Percentiles rank a stretch among this genome's conserved stretches.
Conservation (phyloP, 768 basidiomycete genomes). For the Suillus weaverae region DNA sequence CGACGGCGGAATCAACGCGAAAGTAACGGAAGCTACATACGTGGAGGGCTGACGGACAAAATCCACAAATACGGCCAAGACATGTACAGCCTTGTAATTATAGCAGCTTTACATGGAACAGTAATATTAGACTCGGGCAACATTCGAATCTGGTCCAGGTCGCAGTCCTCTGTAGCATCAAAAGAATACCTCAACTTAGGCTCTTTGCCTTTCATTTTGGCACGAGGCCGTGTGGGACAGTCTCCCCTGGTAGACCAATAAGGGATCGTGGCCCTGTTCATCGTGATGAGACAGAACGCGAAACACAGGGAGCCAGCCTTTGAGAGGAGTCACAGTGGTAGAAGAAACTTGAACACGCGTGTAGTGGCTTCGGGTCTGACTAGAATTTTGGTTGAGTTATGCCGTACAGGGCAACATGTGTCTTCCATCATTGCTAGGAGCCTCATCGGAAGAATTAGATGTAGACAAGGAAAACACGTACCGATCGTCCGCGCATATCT, state of each 20-base stretch:
- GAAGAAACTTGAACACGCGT: conserved; percentile 74
- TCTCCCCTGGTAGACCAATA: neutral
- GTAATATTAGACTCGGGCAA: neutral
- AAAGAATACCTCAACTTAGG: neutral
- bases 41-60: neutral
- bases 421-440: neutral
- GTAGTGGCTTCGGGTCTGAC: conserved; percentile 64
- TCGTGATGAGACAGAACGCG: neutral
- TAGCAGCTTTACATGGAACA: neutral
- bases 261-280: neutral
- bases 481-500: neutral
- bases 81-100: neutral
- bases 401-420: neutral
- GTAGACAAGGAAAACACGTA: neutral
- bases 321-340: conserved; percentile 48
- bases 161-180: neutral
- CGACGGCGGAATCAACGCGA: neutral
- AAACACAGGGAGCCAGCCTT: conserved; percentile 31
- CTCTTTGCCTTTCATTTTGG: neutral
- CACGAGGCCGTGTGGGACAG: neutral
- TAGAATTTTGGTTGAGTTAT: conserved; percentile 28
- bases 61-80: neutral
- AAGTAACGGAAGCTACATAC: neutral
- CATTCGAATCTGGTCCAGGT: neutral
- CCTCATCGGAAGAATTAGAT: neutral